These are phyloP conservation scores for Raffaelea ambrosiae DNA, from an alignment of 2,329 filamentous ascomycete species.

Conservation along the genomic window DNA sequence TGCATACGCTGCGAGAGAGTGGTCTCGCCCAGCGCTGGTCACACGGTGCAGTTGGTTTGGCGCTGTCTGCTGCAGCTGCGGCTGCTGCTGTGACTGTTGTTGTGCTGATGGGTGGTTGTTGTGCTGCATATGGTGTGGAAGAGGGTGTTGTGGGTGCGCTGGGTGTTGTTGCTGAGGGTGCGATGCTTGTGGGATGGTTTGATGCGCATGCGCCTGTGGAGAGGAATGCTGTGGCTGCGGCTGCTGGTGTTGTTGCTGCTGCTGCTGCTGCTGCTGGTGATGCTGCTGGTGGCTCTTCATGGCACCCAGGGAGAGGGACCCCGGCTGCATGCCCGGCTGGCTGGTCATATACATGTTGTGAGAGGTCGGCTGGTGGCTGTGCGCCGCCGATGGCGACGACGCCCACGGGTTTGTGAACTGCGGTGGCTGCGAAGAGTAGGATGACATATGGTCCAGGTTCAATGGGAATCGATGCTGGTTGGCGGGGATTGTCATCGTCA, in stretches of 20 bases:
- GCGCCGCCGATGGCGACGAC: slow-evolving; percentile 43
- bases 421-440: slow-evolving; percentile 53
- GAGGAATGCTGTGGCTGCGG: slow-evolving; percentile 12
- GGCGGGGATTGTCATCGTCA: slow-evolving; percentile 94
- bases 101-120: slow-evolving; percentile 1
- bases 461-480: slow-evolving; percentile 67
- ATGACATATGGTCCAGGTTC: slow-evolving; percentile 71
- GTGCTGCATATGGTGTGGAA: not conserved
- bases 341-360: slow-evolving; percentile 53
- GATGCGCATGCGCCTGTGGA: slow-evolving; percentile 13
- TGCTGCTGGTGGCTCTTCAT: no score
- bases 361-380: slow-evolving; percentile 38
- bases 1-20: not conserved
- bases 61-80: not conserved
- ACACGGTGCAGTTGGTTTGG: slow-evolving; percentile 7
- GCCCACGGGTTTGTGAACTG: slow-evolving; percentile 91
- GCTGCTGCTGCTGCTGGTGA: no score
- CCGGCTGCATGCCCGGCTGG: slow-evolving; percentile 50
- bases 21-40: not conserved
- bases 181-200: slow-evolving; percentile 28
- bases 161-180: slow-evolving; percentile 4
- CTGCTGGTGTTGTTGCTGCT: slow-evolving; percentile 46
- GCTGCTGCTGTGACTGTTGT: not conserved
- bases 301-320: slow-evolving; percentile 47
- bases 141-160: not conserved